Evolutionary conservation across 208 protist genomes (phyloP).

Genomic region (Naegleria fowleri): DNA sequence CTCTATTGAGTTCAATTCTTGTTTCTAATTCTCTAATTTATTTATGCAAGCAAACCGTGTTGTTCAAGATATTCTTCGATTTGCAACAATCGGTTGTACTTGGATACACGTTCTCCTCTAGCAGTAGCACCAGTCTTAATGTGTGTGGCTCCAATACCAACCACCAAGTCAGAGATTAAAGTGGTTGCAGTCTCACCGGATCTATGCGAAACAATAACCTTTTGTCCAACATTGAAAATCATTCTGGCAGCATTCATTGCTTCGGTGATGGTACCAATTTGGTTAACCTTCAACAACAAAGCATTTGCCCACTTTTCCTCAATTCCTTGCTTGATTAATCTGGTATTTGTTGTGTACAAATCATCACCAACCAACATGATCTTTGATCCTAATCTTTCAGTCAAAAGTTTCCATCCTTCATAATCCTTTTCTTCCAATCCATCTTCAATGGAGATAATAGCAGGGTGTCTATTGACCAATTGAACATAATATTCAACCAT

Average conservation of each 20-base stretch:
- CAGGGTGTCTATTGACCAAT: constrained; percentile 79
- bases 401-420: constrained; percentile 76
- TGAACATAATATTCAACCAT: constrained; percentile 81
- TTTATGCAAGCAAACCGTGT: background rate
- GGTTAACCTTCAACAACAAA: constrained; percentile 98
- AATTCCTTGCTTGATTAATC: constrained; percentile 74
- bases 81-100: constrained; percentile 85
- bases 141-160: constrained; percentile 88
- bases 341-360: constrained; percentile 93
- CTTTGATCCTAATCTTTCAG: constrained; percentile 58
- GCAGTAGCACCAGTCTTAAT: constrained; percentile 99
- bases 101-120: constrained; percentile 91
- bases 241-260: constrained; percentile 87
- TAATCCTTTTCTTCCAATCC: constrained; percentile 98
- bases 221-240: constrained; percentile 65
- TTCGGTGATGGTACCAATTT: constrained; percentile 97
- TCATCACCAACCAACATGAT: constrained; percentile 97
- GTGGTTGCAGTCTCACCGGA: constrained; percentile 97
- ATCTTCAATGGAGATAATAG: constrained; percentile 97
- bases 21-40: too few relatives aligned
- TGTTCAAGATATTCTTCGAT: constrained; percentile 22
- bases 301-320: constrained; percentile 87
- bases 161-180: constrained; percentile 97
- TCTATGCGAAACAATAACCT: constrained; percentile 86
- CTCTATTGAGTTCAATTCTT: too few relatives aligned